Percentiles rank a stretch among this genome's conserved stretches.
Evolutionary conservation across 306 rosid species (phyloP).

Genomic region (Citrullus mucosospermus): DNA sequence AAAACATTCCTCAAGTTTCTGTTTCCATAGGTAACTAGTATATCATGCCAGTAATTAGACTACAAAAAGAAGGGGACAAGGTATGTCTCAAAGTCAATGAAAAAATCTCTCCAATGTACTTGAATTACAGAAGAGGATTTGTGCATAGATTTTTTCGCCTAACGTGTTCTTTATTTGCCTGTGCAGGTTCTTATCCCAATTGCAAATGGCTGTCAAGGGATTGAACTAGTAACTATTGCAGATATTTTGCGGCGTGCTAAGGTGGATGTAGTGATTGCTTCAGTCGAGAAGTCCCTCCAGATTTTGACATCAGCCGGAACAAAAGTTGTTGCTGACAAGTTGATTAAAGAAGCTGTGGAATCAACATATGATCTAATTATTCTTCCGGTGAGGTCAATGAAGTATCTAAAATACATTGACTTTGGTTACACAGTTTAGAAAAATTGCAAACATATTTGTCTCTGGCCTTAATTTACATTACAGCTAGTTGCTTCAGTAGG

Average conservation of each 20-base stretch:
- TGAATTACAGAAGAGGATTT: background rate
- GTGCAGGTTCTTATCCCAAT: conserved; percentile 76
- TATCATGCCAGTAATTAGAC: background rate
- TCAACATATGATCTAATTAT: conserved; percentile 63
- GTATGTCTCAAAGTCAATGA: background rate
- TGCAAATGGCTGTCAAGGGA: conserved; percentile 83
- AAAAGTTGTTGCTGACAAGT: conserved; percentile 70
- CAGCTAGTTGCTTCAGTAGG: background rate
- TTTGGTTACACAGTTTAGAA: background rate
- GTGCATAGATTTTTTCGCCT: background rate
- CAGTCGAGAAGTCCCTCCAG: conserved; percentile 53
- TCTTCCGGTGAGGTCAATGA: conserved; percentile 58
- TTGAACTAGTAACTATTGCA: conserved; percentile 71
- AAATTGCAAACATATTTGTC: background rate
- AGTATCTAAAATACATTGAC: background rate
- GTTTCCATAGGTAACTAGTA: background rate
- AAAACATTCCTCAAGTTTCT: background rate
- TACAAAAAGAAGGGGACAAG: background rate
- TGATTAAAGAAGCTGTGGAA: conserved; percentile 53
- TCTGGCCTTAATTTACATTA: background rate
- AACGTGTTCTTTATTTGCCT: background rate
- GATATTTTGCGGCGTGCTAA: conserved; percentile 86
- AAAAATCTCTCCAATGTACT: background rate
- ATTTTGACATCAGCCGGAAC: conserved; percentile 59
- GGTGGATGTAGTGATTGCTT: conserved; percentile 75